Conservation (phyloP, 306 rosid species). For the Calophaca sinica region DNA sequence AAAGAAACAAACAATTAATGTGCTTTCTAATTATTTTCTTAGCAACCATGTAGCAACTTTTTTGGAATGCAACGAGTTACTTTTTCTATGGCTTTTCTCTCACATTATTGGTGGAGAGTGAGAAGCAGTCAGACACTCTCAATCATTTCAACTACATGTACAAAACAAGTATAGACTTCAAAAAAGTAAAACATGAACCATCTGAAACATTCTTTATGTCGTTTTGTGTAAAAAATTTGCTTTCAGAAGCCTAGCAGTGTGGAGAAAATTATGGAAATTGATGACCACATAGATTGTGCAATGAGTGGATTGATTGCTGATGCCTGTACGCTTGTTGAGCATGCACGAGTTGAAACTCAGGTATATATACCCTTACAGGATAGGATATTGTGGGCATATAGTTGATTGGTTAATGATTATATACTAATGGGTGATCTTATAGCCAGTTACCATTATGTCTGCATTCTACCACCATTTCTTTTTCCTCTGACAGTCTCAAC, state of each 20-base stretch:
- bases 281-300: slow-evolving; percentile 93
- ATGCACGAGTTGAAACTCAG: slow-evolving; percentile 98
- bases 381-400: slow-evolving; percentile 5
- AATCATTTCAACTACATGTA: too few species aligned
- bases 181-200: too few species aligned
- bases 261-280: slow-evolving; percentile 98
- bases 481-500: slow-evolving; percentile 75
- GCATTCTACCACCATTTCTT: slow-evolving; percentile 23
- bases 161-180: too few species aligned
- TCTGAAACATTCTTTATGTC: background rate
- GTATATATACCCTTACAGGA: slow-evolving; percentile 47
- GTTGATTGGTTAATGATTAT: slow-evolving; percentile 28
- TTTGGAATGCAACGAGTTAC: slow-evolving; percentile 41
- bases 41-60: too few species aligned
- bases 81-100: too few species aligned
- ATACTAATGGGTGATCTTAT: slow-evolving; percentile 16
- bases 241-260: slow-evolving; percentile 98
- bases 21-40: too few species aligned
- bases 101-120: too few species aligned
- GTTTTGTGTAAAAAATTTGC: slow-evolving; percentile 19
- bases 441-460: background rate
- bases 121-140: too few species aligned
- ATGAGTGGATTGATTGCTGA: slow-evolving; percentile 99
- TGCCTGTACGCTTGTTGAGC: slow-evolving; percentile 99
- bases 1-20: too few species aligned